Percentiles rank a stretch among this genome's conserved stretches.
These are phyloP conservation scores for Phytophthora pisi DNA, from an alignment of 352 stramenopile genomes.

Conservation along the genomic window DNA sequence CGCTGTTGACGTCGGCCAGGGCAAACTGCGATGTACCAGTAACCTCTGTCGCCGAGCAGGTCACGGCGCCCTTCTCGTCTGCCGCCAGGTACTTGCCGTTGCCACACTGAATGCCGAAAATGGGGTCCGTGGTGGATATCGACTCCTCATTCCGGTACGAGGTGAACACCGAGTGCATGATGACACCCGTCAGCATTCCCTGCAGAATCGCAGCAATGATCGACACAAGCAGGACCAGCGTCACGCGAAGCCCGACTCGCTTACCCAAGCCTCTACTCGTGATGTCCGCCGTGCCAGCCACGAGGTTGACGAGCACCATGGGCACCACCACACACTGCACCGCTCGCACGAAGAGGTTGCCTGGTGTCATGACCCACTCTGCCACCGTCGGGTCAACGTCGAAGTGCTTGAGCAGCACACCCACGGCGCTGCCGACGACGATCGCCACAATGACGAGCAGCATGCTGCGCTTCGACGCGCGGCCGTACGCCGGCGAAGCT, in stretches of 20 bases:
- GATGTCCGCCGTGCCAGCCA: constrained; percentile 70
- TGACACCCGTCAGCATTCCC: constrained; percentile 62
- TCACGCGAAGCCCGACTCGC: constrained; percentile 51
- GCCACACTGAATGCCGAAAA: constrained; percentile 79
- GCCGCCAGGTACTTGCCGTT: constrained; percentile 75
- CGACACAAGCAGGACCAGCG: constrained; percentile 49
- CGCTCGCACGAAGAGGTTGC: constrained; percentile 74
- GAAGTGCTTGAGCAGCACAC: constrained; percentile 60
- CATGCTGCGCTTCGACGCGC: constrained; percentile 54
- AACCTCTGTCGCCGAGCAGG: constrained; percentile 51
- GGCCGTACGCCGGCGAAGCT: constrained; percentile 40
- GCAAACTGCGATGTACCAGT: constrained; percentile 55
- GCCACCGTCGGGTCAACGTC: constrained; percentile 48
- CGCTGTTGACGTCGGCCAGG: constrained; percentile 62
- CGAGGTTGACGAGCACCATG: constrained; percentile 83
- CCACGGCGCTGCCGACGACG: constrained; percentile 46
- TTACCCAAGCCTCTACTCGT: constrained; percentile 54
- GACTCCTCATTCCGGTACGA: constrained; percentile 30
- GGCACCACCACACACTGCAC: constrained; percentile 82
- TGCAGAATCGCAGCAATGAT: constrained; percentile 55
- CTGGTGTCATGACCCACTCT: constrained; percentile 73
- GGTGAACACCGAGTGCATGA: constrained; percentile 53
- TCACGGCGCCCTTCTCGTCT: constrained; percentile 51
- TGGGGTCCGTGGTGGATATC: constrained; percentile 38
- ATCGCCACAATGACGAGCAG: constrained; percentile 54